Evolutionary conservation across 495 filamentous ascomycete genomes (phyloP), one percentile per base, ranked within the genome.

Genomic region (Aspergillus bridgeri): DNA sequence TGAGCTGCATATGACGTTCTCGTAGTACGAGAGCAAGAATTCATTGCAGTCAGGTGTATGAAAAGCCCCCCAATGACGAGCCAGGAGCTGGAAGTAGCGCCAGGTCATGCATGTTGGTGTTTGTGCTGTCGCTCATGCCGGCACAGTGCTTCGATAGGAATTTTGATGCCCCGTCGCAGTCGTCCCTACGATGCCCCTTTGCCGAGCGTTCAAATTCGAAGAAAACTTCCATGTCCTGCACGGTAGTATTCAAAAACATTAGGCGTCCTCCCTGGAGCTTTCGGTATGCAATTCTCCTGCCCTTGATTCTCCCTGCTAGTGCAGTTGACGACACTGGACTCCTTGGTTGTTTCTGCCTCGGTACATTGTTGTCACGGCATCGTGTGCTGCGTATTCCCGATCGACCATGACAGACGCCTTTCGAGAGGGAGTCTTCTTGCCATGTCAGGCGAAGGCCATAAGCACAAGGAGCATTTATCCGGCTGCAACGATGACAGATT

Each of bases 231-330:
- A 69, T 42, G 51, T 67, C 62, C 3, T 25, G 54, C 23, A 55
- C 50, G n/a, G 62, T 65, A 2, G 62, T 67, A 43, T 67, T 69
- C 48, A 69, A 43, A 51, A 65, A 67, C 53, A 61, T 50, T 48
- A 33, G 6, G 1, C 22, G 43, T 53, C 22, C 43, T 19, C 51
- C 45, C 27, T 33, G 43, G 29, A 48, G 17, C 29, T 56, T 48
- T 7, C 25, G 25, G 25, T 27, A n/a, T n/a, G 25, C 25, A 27
- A 7, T 27, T 48, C 47, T 23, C 6, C 19, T n/a, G n/a, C n/a
- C n/a, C n/a, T n/a, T n/a, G n/a, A n/a, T n/a, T n/a, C n/a, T n/a
- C n/a, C n/a, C n/a, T n/a, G n/a, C n/a, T n/a, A n/a, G n/a, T n/a
- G n/a, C n/a, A n/a, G n/a, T n/a, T n/a, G n/a, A n/a, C n/a, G n/a